Conservation (phyloP, 1,284 basidiomycete genomes). For the Cryptococcus hybrid region DNA sequence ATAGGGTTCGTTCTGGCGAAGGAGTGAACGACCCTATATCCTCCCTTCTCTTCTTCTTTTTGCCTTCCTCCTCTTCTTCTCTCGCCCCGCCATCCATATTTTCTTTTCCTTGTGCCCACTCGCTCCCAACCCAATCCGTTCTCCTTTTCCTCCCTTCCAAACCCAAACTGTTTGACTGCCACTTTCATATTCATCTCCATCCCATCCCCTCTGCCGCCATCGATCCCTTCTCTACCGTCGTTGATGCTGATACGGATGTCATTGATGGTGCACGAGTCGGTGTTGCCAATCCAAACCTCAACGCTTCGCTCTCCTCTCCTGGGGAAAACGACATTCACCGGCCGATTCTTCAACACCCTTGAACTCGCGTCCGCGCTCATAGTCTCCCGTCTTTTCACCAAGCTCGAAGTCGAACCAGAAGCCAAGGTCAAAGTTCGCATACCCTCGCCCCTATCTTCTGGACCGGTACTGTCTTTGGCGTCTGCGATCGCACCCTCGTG, state of each 20-base stretch:
- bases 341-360: too few species aligned
- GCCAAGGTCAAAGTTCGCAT: too few species aligned
- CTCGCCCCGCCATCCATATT: neutral
- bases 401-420: too few species aligned
- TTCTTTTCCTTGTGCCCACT: neutral
- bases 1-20: slow-evolving; percentile 1
- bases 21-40: slow-evolving; percentile 2
- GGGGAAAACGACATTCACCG: too few species aligned
- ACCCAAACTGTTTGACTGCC: neutral
- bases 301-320: neutral
- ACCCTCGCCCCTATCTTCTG: too few species aligned
- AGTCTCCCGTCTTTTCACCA: too few species aligned
- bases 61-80: too few species aligned
- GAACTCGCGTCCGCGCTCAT: too few species aligned
- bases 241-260: neutral
- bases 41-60: neutral
- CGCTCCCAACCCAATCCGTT: too few species aligned
- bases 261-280: neutral
- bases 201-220: neutral
- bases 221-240: neutral
- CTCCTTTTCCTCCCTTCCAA: neutral
- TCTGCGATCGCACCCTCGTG: too few species aligned
- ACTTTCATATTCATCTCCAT: neutral
- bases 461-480: too few species aligned
- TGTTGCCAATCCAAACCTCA: neutral